A percentile compares a stretch with the other conserved stretches of the same genome.
Conservation (phyloP, 2,329 filamentous ascomycete species). For the Neophaeococcomyces mojaviensis region DNA sequence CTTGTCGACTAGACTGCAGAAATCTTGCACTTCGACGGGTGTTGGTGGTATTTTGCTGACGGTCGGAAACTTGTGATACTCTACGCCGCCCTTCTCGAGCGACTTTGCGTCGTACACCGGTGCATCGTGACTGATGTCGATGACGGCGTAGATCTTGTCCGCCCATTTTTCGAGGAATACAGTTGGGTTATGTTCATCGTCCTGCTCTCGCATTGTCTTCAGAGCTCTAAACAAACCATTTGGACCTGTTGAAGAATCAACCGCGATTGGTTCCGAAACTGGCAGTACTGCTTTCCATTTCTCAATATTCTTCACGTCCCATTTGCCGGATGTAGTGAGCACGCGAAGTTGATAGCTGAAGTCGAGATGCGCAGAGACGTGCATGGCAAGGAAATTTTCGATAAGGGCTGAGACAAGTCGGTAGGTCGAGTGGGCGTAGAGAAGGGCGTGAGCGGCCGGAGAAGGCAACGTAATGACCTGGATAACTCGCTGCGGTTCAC, state of each 20-base stretch:
- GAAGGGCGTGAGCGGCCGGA: constrained; percentile 73
- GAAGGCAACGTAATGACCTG: constrained; percentile 64
- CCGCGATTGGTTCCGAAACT: constrained; percentile 65
- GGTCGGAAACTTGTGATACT: constrained; percentile 81
- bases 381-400: constrained; percentile 67
- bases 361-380: constrained; percentile 69
- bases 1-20: constrained; percentile 53
- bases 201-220: constrained; percentile 87
- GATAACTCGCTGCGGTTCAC: constrained; percentile 41
- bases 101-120: constrained; percentile 78
- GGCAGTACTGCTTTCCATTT: constrained; percentile 81
- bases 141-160: constrained; percentile 61
- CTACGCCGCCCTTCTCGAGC: constrained; percentile 58
- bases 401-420: constrained; percentile 73
- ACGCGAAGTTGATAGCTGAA: constrained; percentile 88
- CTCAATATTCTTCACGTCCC: constrained; percentile 92
- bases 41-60: constrained; percentile 83
- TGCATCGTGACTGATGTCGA: constrained; percentile 86
- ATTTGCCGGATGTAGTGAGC: constrained; percentile 83
- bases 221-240: constrained; percentile 70
- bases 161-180: constrained; percentile 64
- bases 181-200: constrained; percentile 70
- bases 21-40: constrained; percentile 51
- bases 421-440: constrained; percentile 70
- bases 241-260: constrained; percentile 30